phyloP scores from a whole-genome alignment of 2,329 filamentous ascomycete species.

The Aspergillus floridensis region DNA sequence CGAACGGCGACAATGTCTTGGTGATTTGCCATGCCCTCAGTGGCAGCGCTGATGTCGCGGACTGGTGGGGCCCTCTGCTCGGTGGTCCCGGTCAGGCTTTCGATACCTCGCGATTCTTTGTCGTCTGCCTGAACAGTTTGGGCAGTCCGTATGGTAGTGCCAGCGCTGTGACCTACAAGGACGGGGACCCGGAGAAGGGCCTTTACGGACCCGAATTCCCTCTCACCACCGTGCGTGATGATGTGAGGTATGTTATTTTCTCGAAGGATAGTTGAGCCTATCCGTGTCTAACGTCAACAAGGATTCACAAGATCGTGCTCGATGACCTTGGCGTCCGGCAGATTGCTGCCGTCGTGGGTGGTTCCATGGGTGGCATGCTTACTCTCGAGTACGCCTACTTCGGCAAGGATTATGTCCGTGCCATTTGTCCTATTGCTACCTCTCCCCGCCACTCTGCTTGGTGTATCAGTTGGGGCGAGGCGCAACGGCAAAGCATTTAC shows the following conservation, averaged over 20 bases:
- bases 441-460: conserved; percentile 57
- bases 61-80: conserved; percentile 58
- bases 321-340: conserved; percentile 54
- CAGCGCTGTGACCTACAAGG: conserved; percentile 69
- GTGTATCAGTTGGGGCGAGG: conserved; percentile 60
- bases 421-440: conserved; percentile 56
- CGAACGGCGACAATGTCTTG: conserved; percentile 59
- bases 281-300: conserved; percentile 23
- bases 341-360: conserved; percentile 55
- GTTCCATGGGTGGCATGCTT: conserved; percentile 60
- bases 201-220: conserved; percentile 95
- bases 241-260: conserved; percentile 70
- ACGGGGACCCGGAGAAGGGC: conserved; percentile 70
- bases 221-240: conserved; percentile 89
- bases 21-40: conserved; percentile 59
- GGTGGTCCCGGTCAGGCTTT: conserved; percentile 54
- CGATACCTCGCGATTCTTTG: conserved; percentile 53
- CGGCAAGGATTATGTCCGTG: conserved; percentile 61
- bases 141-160: conserved; percentile 57
- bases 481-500: conserved; percentile 71
- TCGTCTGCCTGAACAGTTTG: conserved; percentile 55
- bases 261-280: background rate
- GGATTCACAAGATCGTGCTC: conserved; percentile 55
- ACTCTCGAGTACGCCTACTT: conserved; percentile 64
- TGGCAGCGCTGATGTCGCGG: conserved; percentile 54